These are phyloP conservation scores for Euryodendron excelsum DNA, from an alignment of 148 eudicot genomes.

Conservation along the genomic window DNA sequence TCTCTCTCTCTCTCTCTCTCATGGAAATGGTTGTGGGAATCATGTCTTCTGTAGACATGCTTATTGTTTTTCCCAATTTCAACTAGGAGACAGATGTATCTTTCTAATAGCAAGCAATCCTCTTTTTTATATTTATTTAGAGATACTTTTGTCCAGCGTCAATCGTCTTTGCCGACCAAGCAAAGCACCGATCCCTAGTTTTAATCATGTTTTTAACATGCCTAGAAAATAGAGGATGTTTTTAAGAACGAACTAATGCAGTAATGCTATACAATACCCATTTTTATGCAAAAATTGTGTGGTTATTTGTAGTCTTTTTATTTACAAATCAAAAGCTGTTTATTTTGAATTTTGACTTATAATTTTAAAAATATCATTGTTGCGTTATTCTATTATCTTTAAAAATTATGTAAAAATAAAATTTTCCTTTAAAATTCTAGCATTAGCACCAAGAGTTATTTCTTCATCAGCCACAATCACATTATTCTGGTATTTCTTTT, in stretches of 20 bases:
- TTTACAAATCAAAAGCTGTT: too few species aligned
- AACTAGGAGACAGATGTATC: not conserved
- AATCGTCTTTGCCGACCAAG: slow-evolving; percentile 4
- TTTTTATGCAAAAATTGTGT: too few species aligned
- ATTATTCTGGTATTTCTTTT: not conserved
- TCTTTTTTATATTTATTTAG: too few species aligned
- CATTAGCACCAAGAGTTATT: not conserved
- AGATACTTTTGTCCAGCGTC: not conserved
- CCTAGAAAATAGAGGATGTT: too few species aligned
- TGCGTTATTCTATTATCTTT: too few species aligned
- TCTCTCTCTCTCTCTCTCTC: not conserved
- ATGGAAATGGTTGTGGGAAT: not conserved
- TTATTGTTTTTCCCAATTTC: slow-evolving; percentile 9
- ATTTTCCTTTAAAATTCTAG: not conserved
- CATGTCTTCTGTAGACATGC: not conserved
- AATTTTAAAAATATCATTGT: too few species aligned
- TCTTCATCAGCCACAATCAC: not conserved
- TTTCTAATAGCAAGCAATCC: too few species aligned
- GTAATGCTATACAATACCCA: too few species aligned
- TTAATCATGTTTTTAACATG: not conserved
- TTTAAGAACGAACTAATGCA: too few species aligned
- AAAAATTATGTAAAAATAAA: too few species aligned
- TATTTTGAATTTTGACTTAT: too few species aligned
- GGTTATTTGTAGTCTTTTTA: too few species aligned
- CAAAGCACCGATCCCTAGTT: not conserved